These are phyloP conservation scores for Aspergillus felis DNA, from an alignment of 2,329 filamentous ascomycete species.

Conservation along the genomic window DNA sequence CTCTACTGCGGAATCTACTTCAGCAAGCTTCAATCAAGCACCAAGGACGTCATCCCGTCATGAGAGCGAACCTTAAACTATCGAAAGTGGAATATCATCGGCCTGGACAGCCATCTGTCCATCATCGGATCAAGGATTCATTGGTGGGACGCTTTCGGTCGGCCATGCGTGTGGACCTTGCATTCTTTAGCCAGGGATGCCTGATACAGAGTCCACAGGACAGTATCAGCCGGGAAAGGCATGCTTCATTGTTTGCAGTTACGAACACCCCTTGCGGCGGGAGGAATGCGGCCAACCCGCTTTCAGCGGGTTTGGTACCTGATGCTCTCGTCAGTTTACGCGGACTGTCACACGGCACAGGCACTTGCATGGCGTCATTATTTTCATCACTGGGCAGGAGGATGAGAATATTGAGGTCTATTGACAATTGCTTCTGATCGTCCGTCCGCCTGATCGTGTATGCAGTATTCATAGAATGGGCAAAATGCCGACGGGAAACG, in stretches of 20 bases:
- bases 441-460: too few species aligned
- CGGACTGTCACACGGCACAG: background rate
- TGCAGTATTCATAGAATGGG: too few species aligned
- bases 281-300: background rate
- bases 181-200: background rate
- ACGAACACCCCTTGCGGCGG: background rate
- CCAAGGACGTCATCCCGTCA: background rate
- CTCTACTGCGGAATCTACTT: background rate
- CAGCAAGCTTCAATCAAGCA: background rate
- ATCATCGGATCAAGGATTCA: background rate
- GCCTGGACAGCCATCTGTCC: too few species aligned
- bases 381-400: background rate
- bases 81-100: background rate
- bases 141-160: background rate
- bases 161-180: background rate
- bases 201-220: background rate
- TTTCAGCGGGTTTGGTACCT: background rate
- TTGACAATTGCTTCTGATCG: too few species aligned
- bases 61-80: background rate
- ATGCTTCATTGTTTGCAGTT: background rate
- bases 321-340: background rate
- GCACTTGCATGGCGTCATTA: background rate
- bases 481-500: background rate
- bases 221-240: background rate
- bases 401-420: background rate